Conservation (phyloP, 805 yeast genomes). For the Alloascoidea africana region DNA sequence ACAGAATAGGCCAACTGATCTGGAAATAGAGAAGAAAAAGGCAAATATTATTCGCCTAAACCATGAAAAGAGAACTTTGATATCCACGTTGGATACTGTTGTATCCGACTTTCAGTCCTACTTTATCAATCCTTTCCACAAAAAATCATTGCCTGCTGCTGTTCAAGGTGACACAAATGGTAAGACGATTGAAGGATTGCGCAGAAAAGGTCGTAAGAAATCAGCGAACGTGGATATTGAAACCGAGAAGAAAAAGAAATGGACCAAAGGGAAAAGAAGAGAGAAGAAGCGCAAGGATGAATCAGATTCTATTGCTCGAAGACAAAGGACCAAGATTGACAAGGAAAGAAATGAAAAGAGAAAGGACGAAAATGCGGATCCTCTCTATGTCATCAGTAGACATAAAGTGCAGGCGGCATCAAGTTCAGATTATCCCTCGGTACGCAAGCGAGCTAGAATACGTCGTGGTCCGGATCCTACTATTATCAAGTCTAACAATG, state of each 20-base stretch:
- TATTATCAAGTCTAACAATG: neutral
- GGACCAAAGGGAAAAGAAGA: neutral
- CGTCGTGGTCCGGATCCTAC: neutral
- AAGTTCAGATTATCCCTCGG: neutral
- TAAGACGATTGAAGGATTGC: neutral
- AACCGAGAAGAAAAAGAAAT: neutral
- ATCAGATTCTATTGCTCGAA: neutral
- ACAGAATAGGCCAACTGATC: neutral
- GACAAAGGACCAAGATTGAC: neutral
- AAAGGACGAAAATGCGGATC: neutral
- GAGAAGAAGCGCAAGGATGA: neutral
- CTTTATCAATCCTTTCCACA: neutral
- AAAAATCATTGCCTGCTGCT: neutral
- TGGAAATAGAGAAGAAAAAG: neutral
- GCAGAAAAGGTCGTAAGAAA: neutral
- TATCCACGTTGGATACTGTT: neutral
- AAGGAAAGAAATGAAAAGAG: neutral
- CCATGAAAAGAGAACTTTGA: neutral
- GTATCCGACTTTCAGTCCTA: neutral
- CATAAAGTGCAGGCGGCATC: constrained; percentile 5
- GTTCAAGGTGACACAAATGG: neutral
- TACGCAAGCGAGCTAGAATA: neutral
- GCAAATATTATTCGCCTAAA: neutral
- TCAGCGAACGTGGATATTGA: neutral
- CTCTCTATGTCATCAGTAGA: constrained; percentile 1